Evolutionary conservation across 83 land plant genomes (phyloP).

Genomic region (Larix sibirica): DNA sequence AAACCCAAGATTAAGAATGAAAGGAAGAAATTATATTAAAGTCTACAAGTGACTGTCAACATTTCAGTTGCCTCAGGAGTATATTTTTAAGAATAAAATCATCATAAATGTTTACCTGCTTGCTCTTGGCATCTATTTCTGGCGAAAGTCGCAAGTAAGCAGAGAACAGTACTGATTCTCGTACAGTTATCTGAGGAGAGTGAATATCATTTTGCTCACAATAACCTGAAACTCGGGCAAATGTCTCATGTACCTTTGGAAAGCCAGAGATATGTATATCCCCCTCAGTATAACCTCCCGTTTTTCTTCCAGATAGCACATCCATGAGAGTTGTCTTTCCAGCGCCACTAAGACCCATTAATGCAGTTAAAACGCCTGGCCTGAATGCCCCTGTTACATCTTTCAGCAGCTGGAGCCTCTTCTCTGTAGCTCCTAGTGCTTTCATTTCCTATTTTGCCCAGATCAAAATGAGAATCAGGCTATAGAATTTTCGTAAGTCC

Average conservation of each 20-base stretch:
- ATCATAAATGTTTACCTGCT: slow-evolving; percentile 23
- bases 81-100: neutral
- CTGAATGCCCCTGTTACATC: neutral
- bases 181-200: slow-evolving; percentile 8
- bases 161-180: slow-evolving; percentile 35
- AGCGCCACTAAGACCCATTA: neutral
- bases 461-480: too few species aligned
- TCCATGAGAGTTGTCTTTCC: slow-evolving; percentile 38
- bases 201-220: slow-evolving; percentile 6
- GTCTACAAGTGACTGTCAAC: too few species aligned
- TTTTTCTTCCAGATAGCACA: slow-evolving; percentile 32
- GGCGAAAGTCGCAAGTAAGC: slow-evolving; percentile 60
- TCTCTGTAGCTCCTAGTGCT: slow-evolving; percentile 33
- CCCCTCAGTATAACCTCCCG: slow-evolving; percentile 19
- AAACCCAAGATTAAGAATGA: neutral
- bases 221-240: slow-evolving; percentile 11
- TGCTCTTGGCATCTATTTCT: slow-evolving; percentile 46
- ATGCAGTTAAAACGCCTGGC: neutral
- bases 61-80: too few species aligned
- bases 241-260: slow-evolving; percentile 13
- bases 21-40: neutral
- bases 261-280: slow-evolving; percentile 8
- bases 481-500: too few species aligned
- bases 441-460: slow-evolving; percentile 30
- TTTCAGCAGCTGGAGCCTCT: neutral